Base-by-base conservation (phyloP, 2,329 filamentous ascomycete species). In the Aspergillus latus region DNA sequence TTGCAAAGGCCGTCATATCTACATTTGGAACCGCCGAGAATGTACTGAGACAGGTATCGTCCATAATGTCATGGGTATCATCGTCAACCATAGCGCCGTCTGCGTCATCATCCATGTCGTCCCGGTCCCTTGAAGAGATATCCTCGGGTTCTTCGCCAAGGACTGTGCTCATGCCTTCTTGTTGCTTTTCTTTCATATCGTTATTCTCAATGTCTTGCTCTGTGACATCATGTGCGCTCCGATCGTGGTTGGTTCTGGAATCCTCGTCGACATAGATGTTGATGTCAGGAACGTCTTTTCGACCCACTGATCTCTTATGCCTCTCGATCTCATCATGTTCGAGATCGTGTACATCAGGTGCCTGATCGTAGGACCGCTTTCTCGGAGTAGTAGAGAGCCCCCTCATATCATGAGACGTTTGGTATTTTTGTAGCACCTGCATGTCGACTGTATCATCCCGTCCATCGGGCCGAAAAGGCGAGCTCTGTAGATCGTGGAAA, bases 1-100 rank as follows among this genome's bases (percentile, higher is more conserved):
- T 86, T 7, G 90, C 87, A 66, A 95, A 91, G 66, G 87, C 86
- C 16, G 91, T 94, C 84, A 94, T 85, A 66, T 93, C 90, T 15
- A 78, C 70, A 52, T 80, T 80, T 5, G 91, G 91, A 52, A 96
- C 85, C 7, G 90, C 91, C 1, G 93, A 97, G 74, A 97, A 97
- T 10, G 83, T 86, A 77, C 91, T 96, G 70, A 96, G 89, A 67
- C 76, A 75, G 9, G 77, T 78, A 45, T 78, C 73, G 55, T 77
- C 74, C 64, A 74, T 74, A 7, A 65, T 58, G 45, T 75, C 70
- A 26, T 72, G 54, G 51, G 62, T 56, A 29, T 70, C 68, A 11
- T 56, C 49, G 26, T 56, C 47, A 52, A 68, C 64, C 50, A 67
- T 65, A 21, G 58, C 62, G 46, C 69, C 66, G 15, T 72, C 62